These are phyloP conservation scores for Cryptococcus neoformans DNA, from an alignment of 1,284 basidiomycete species.

Conservation along the genomic window DNA sequence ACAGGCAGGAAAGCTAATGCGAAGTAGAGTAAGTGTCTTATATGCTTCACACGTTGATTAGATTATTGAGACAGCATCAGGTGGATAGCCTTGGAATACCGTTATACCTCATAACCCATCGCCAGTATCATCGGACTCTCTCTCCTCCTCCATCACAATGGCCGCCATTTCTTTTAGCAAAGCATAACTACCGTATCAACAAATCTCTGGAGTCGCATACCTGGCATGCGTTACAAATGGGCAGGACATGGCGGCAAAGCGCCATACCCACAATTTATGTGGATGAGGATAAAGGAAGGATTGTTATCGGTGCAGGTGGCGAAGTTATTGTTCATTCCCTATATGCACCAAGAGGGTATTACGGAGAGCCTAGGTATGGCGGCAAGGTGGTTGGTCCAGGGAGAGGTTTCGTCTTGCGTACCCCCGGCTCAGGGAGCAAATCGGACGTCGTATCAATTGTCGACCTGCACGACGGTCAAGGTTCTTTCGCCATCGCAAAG, in stretches of 20 bases:
- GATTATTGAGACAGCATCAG: conserved; percentile 7
- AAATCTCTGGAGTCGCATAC: conserved; percentile 13
- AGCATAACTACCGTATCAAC: conserved; percentile 23
- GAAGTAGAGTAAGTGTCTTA: conserved; percentile 24
- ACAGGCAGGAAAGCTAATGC: conserved; percentile 9
- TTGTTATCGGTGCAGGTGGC: conserved; percentile 35
- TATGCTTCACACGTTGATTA: background rate
- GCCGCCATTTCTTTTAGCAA: conserved; percentile 18
- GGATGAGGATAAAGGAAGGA: conserved; percentile 6
- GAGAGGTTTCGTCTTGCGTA: conserved; percentile 20
- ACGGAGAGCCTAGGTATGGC: background rate
- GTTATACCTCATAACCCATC: conserved; percentile 27
- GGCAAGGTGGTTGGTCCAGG: conserved; percentile 11
- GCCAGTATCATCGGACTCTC: conserved; percentile 24
- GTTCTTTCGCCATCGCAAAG: conserved; percentile 28
- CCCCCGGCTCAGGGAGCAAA: conserved; percentile 13
- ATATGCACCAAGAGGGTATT: background rate
- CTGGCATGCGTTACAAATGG: conserved; percentile 40
- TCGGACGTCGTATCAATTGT: conserved; percentile 38
- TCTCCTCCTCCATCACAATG: conserved; percentile 16
- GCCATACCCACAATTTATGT: conserved; percentile 37
- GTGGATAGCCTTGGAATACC: conserved; percentile 32
- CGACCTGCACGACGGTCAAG: conserved; percentile 13
- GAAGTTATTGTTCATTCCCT: conserved; percentile 33
- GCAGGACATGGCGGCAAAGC: conserved; percentile 28